Conservation (phyloP, 2,329 filamentous ascomycete genomes). For the Leptographium galeiforme region DNA sequence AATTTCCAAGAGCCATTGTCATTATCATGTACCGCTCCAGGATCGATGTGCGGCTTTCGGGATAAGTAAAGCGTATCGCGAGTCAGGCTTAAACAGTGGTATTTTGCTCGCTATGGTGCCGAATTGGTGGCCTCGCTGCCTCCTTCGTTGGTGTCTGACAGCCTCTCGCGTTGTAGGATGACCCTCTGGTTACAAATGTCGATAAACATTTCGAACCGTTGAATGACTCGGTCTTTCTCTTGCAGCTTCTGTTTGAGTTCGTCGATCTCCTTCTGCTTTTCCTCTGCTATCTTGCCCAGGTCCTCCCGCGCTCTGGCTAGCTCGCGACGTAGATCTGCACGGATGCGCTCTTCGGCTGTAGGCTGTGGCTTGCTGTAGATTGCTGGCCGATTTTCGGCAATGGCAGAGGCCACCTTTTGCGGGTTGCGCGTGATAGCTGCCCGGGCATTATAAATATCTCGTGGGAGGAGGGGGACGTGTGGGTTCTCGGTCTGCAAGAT, state of each 20-base stretch:
- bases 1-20: neutral
- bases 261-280: slow-evolving; percentile 44
- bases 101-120: neutral
- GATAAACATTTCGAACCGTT: slow-evolving; percentile 56
- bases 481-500: slow-evolving; percentile 52
- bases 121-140: neutral
- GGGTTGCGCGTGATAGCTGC: slow-evolving; percentile 55
- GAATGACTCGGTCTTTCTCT: slow-evolving; percentile 49
- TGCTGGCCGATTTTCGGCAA: slow-evolving; percentile 47
- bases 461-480: slow-evolving; percentile 46
- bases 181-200: slow-evolving; percentile 56
- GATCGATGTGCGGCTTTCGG: neutral
- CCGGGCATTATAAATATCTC: slow-evolving; percentile 55
- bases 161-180: slow-evolving; percentile 46
- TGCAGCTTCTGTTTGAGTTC: slow-evolving; percentile 44
- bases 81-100: neutral
- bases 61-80: neutral
- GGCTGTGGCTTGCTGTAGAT: slow-evolving; percentile 55
- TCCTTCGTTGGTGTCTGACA: slow-evolving; percentile 21
- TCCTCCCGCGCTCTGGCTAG: slow-evolving; percentile 45
- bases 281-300: slow-evolving; percentile 38
- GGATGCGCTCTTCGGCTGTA: slow-evolving; percentile 49
- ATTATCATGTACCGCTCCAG: neutral
- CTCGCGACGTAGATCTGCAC: slow-evolving; percentile 47
- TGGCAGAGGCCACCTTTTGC: slow-evolving; percentile 43